Conservation (phyloP, 257 asterid genomes). For the Solanum sejunctum region DNA sequence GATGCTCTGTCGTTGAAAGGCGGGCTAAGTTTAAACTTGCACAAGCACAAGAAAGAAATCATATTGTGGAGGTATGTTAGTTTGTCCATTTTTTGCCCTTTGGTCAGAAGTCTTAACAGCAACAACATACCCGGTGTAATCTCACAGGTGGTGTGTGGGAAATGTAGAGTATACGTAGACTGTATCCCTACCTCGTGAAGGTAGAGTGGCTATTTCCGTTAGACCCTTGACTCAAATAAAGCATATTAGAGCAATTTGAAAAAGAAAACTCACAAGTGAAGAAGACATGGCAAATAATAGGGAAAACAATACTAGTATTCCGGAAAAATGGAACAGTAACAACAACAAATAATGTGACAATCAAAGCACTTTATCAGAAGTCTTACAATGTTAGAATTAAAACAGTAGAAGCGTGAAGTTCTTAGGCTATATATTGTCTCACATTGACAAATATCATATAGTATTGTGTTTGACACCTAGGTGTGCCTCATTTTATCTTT, state of each 20-base stretch:
- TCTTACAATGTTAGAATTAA: not conserved
- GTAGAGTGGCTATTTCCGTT: not conserved
- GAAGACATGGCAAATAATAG: not conserved
- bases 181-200: not conserved
- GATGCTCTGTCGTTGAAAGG: slow-evolving; percentile 89
- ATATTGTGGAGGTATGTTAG: slow-evolving; percentile 76
- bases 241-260: not conserved
- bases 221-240: not conserved
- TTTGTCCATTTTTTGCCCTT: not conserved
- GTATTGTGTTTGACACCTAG: not conserved
- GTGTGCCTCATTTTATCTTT: not conserved
- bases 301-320: not conserved
- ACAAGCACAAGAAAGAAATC: slow-evolving; percentile 84
- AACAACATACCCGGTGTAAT: not conserved
- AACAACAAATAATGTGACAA: not conserved
- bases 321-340: not conserved
- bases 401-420: not conserved
- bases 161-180: not conserved
- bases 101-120: not conserved
- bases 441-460: not conserved
- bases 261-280: not conserved
- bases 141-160: not conserved
- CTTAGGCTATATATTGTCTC: not conserved
- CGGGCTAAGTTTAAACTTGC: slow-evolving; percentile 72
- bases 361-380: not conserved